Evolutionary conservation across 495 filamentous ascomycete species (phyloP).

Genomic region (Podospora pseudopauciseta): DNA sequence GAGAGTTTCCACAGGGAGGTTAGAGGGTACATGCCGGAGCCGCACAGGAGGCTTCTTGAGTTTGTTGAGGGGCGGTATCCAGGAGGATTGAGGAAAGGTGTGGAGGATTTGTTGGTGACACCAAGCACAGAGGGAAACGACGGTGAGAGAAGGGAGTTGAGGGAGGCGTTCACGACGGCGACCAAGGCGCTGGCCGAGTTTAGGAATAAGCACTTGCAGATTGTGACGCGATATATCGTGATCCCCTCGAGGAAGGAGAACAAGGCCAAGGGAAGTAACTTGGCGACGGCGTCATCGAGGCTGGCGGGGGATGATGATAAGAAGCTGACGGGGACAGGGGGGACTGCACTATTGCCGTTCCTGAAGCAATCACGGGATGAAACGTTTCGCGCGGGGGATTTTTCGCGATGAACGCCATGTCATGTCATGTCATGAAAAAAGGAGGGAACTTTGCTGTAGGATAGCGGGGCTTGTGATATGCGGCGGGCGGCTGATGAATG

Average conservation of each 20-base stretch:
- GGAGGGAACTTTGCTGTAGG: neutral
- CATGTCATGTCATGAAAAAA: too few relatives aligned
- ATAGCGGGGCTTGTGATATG: neutral
- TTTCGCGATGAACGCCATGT: neutral
- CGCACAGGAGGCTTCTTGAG: slow-evolving; percentile 77
- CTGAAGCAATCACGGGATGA: slow-evolving; percentile 89
- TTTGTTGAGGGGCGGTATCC: slow-evolving; percentile 57
- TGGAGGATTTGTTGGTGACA: slow-evolving; percentile 13
- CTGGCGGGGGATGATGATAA: neutral
- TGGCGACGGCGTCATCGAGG: slow-evolving; percentile 55
- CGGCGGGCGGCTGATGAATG: too few relatives aligned
- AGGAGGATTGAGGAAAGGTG: slow-evolving; percentile 19
- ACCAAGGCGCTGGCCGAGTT: slow-evolving; percentile 76
- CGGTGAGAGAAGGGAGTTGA: slow-evolving; percentile 54
- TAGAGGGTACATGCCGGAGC: slow-evolving; percentile 86
- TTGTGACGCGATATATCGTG: slow-evolving; percentile 92
- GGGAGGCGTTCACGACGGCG: slow-evolving; percentile 72
- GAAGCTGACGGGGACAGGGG: slow-evolving; percentile 79
- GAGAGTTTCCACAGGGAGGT: slow-evolving; percentile 90
- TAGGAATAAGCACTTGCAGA: slow-evolving; percentile 84
- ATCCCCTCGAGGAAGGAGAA: slow-evolving; percentile 49
- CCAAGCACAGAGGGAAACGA: slow-evolving; percentile 60
- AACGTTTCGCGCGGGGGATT: slow-evolving; percentile 43
- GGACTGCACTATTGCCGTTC: slow-evolving; percentile 85
- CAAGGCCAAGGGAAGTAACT: slow-evolving; percentile 42